Evolutionary conservation across 345 rosid species (phyloP).

Genomic region (Moricandia arvensis): DNA sequence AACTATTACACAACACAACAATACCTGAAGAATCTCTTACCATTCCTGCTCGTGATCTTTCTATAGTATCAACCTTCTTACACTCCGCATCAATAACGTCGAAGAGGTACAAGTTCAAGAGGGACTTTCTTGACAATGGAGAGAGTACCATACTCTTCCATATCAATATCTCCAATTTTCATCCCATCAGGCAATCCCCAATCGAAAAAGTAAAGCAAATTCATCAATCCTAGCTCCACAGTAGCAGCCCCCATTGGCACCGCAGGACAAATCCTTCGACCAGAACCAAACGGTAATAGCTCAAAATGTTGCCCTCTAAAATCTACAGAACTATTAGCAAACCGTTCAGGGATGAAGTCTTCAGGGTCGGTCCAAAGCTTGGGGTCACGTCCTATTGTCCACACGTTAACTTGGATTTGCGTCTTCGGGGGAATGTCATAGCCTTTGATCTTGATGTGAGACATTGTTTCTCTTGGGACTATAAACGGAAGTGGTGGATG

Average conservation of each 20-base stretch:
- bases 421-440: conserved; percentile 40
- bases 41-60: too few species aligned
- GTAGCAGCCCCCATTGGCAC: conserved; percentile 28
- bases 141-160: conserved; percentile 28
- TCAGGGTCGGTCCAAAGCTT: conserved; percentile 48
- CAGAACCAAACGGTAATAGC: conserved; percentile 54
- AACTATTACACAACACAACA: too few species aligned
- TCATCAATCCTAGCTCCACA: conserved; percentile 20
- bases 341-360: conserved; percentile 55
- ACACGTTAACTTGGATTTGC: neutral
- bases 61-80: neutral
- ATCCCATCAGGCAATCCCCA: conserved; percentile 32
- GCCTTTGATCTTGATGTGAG: conserved; percentile 29
- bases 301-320: conserved; percentile 31
- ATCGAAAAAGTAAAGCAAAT: conserved; percentile 31
- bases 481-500: conserved; percentile 23
- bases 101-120: conserved; percentile 26
- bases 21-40: too few species aligned
- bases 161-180: conserved; percentile 20
- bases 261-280: conserved; percentile 57
- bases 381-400: conserved; percentile 47
- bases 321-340: conserved; percentile 2
- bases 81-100: neutral
- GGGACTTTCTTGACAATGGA: conserved; percentile 36
- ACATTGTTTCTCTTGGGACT: conserved; percentile 21